Evolutionary conservation across 2,329 filamentous ascomycete genomes (phyloP).

Genomic region (Talaromyces funiculosus): DNA sequence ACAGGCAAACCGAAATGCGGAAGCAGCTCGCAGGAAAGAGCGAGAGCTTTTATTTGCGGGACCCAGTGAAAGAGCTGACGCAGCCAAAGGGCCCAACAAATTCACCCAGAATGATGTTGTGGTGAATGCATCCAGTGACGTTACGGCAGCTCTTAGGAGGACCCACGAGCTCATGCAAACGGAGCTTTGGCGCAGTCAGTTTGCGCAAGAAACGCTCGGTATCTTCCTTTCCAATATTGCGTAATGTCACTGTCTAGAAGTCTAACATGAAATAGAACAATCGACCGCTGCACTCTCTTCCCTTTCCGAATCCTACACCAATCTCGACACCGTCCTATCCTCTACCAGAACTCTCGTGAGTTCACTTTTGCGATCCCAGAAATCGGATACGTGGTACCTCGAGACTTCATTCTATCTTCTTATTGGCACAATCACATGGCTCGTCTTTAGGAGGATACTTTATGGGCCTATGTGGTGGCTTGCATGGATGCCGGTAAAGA

Average conservation of each 20-base stretch:
- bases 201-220: constrained; percentile 77
- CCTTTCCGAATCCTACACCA: constrained; percentile 73
- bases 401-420: constrained; percentile 84
- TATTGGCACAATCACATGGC: constrained; percentile 70
- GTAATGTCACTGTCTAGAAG: not conserved
- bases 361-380: constrained; percentile 77
- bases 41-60: constrained; percentile 66
- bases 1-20: constrained; percentile 67
- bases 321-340: constrained; percentile 69
- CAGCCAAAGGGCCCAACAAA: constrained; percentile 39
- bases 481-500: constrained; percentile 71
- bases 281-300: constrained; percentile 76
- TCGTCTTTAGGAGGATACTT: constrained; percentile 74
- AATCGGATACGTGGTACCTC: constrained; percentile 97
- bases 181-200: constrained; percentile 79
- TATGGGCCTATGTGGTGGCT: constrained; percentile 92
- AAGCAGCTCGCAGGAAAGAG: constrained; percentile 68
- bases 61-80: constrained; percentile 28
- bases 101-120: constrained; percentile 66
- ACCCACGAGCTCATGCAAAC: constrained; percentile 82
- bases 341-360: constrained; percentile 70
- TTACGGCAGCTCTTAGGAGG: constrained; percentile 75
- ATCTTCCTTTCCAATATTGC: constrained; percentile 16
- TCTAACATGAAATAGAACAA: constrained; percentile 47
- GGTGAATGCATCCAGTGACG: constrained; percentile 70